Conservation (phyloP, 208 protist genomes). For the Acanthamoeba healyi region DNA sequence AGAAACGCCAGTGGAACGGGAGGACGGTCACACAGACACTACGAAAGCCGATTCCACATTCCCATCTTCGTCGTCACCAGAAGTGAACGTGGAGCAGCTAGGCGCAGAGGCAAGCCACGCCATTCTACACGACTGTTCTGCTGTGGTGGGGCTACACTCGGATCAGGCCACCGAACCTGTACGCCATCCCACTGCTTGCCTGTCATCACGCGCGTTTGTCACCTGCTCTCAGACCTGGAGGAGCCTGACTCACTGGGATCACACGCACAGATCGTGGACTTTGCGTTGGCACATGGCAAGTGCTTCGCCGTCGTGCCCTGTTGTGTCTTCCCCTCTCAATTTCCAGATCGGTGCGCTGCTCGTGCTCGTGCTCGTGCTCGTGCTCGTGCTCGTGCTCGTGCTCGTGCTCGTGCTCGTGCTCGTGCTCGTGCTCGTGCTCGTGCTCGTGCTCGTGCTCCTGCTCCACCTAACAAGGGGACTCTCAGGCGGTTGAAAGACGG, state of each 20-base stretch:
- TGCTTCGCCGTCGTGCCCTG: slow-evolving; percentile 59
- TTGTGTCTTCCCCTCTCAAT: neutral
- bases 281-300: slow-evolving; percentile 44
- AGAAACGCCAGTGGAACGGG: neutral
- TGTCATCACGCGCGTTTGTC: neutral
- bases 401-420: no score
- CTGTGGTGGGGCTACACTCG: slow-evolving; percentile 24
- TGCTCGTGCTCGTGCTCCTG: no score
- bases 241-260: no score
- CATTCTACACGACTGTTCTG: slow-evolving; percentile 1
- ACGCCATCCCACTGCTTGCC: neutral
- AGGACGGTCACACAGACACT: neutral
- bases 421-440: no score
- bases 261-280: slow-evolving; percentile 44
- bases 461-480: no score
- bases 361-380: no score
- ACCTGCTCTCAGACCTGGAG: no score
- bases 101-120: no score
- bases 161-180: slow-evolving; percentile 59
- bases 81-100: neutral
- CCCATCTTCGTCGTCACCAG: no score
- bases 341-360: neutral
- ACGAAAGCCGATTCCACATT: neutral
- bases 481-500: slow-evolving; percentile 5
- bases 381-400: no score